phyloP scores from a whole-genome alignment of 2,329 filamentous ascomycete species.

The Cryphonectria japonica region DNA sequence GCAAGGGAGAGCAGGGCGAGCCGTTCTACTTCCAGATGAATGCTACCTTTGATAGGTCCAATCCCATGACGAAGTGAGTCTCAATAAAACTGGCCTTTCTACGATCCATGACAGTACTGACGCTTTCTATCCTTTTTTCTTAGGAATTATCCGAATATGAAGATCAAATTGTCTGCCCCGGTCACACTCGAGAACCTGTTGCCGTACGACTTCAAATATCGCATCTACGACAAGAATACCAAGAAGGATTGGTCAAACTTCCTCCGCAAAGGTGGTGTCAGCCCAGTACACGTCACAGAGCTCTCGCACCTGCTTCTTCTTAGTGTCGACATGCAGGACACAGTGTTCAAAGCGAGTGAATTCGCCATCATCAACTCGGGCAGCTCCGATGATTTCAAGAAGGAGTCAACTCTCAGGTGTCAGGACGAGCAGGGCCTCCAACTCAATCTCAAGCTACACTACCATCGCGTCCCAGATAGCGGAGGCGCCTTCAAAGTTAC shows the following conservation, averaged over 20 bases:
- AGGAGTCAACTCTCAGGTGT: constrained; percentile 77
- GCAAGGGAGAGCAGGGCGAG: constrained; percentile 82
- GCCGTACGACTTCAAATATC: constrained; percentile 98
- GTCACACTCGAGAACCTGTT: constrained; percentile 93
- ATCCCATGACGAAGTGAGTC: constrained; percentile 74
- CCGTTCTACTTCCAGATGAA: constrained; percentile 98
- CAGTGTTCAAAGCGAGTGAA: constrained; percentile 90
- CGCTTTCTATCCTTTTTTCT: constrained; percentile 10
- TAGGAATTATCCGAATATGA: constrained; percentile 92
- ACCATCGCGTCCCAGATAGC: constrained; percentile 85
- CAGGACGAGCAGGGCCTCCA: constrained; percentile 84
- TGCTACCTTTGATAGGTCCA: constrained; percentile 79
- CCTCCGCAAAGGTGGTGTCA: constrained; percentile 91
- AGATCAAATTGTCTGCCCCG: constrained; percentile 85
- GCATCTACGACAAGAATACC: constrained; percentile 98
- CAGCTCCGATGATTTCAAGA: constrained; percentile 82
- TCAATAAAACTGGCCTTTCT: background rate
- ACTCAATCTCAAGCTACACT: constrained; percentile 84
- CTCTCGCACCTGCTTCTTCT: constrained; percentile 89
- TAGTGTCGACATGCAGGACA: constrained; percentile 96
- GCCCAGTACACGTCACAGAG: constrained; percentile 96
- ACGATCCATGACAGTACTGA: constrained; percentile 37
- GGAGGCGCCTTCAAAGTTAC: constrained; percentile 96
- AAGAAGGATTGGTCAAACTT: constrained; percentile 99
- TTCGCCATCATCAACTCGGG: constrained; percentile 97